Percentiles rank a stretch among this genome's conserved stretches.
phyloP scores from a whole-genome alignment of 495 filamentous ascomycete species.

The Cenococcum geophilum region DNA sequence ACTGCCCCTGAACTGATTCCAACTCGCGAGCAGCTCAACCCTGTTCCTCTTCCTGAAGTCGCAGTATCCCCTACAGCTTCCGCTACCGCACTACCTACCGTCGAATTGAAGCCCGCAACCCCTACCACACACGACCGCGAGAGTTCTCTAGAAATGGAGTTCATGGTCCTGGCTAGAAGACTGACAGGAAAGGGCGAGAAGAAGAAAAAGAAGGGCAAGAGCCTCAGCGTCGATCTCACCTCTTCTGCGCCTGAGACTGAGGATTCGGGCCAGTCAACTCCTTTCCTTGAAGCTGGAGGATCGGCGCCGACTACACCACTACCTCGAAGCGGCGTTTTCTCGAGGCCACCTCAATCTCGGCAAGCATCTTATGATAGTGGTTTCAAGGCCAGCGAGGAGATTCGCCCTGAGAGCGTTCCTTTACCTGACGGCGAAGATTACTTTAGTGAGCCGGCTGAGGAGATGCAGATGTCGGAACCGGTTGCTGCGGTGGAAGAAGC shows the following conservation, averaged over 20 bases:
- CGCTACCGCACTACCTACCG: no score
- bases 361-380: no score
- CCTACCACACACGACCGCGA: background rate
- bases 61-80: no score
- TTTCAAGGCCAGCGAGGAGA: background rate
- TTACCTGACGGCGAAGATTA: background rate
- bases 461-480: background rate
- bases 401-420: background rate
- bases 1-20: no score
- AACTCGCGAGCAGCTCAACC: no score
- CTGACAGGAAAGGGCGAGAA: slow-evolving; percentile 4
- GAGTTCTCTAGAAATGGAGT: background rate
- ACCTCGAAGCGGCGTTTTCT: no score
- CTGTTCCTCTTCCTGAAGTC: no score
- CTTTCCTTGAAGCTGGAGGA: background rate
- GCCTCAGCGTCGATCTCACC: no score
- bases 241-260: no score
- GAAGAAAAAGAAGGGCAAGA: background rate
- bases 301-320: background rate
- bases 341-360: no score
- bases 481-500: no score
- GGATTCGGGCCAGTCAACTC: no score
- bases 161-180: background rate
- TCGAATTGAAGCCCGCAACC: background rate
- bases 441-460: background rate